A percentile compares a stretch with the other conserved stretches of the same genome.
phyloP scores from a whole-genome alignment of 106 monocot genomes.

The Phalaenopsis aphrodite region DNA sequence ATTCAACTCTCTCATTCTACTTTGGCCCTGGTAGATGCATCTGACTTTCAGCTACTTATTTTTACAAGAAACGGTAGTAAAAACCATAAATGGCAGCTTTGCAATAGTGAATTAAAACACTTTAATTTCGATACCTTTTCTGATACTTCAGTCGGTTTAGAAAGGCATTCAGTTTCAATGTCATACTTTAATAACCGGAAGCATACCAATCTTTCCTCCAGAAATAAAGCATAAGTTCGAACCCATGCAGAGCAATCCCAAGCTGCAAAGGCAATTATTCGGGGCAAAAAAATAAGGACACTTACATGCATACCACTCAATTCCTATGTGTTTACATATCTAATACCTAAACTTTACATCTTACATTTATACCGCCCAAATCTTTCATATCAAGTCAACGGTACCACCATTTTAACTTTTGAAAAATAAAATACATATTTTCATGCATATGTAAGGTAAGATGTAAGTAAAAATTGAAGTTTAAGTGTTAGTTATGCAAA shows the following conservation, averaged over 20 bases:
- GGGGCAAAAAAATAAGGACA: not conserved
- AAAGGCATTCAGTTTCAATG: slow-evolving; percentile 46
- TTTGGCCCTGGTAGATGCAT: slow-evolving; percentile 45
- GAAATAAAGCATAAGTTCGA: slow-evolving; percentile 63
- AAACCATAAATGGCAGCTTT: not conserved
- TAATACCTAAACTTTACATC: no score
- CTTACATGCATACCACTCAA: no score
- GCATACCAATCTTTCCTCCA: slow-evolving; percentile 71
- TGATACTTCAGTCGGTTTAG: slow-evolving; percentile 35
- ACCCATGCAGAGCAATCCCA: slow-evolving; percentile 86
- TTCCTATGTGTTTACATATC: no score
- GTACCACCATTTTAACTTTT: no score
- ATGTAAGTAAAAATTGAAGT: no score
- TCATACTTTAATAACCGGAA: slow-evolving; percentile 60
- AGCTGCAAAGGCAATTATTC: slow-evolving; percentile 22
- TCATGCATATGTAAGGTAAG: no score
- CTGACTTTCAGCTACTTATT: not conserved
- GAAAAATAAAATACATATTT: no score
- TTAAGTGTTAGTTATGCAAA: no score
- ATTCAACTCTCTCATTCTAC: slow-evolving; percentile 60
- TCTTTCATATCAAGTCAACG: no score
- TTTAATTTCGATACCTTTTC: slow-evolving; percentile 41
- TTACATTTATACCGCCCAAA: no score
- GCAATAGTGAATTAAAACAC: not conserved
- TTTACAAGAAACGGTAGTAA: not conserved